Evolutionary conservation across 1,139 yeast genomes (phyloP).

Genomic region (Geotrichum reessii): DNA sequence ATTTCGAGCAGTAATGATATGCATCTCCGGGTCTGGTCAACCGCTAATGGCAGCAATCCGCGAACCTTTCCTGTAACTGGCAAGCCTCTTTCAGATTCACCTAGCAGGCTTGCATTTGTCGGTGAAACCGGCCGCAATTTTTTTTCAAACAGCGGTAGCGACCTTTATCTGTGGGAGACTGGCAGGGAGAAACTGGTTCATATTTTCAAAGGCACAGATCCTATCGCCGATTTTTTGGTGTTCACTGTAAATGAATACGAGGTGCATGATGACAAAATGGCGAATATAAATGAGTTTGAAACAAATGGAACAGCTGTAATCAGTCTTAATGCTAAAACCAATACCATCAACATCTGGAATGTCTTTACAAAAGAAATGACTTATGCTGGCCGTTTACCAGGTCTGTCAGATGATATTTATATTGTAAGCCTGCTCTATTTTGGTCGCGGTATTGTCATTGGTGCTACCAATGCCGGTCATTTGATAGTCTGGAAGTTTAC

Average conservation of each 20-base stretch:
- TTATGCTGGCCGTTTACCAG: not conserved
- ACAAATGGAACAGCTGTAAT: constrained; percentile 38
- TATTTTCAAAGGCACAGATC: constrained; percentile 31
- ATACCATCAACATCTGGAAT: constrained; percentile 25
- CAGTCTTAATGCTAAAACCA: constrained; percentile 48
- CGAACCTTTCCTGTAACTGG: constrained; percentile 48
- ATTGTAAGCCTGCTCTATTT: constrained; percentile 2
- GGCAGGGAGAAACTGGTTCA: constrained; percentile 47
- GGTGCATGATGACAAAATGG: constrained; percentile 11
- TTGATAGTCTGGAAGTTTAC: constrained; percentile 4
- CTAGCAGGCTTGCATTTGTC: constrained; percentile 41
- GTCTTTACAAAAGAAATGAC: constrained; percentile 1
- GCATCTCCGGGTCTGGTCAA: constrained; percentile 54
- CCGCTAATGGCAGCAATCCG: constrained; percentile 44
- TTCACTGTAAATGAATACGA: constrained; percentile 30
- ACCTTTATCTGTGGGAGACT: constrained; percentile 63
- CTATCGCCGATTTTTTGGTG: constrained; percentile 20
- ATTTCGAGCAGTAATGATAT: constrained; percentile 53
- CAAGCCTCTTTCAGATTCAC: constrained; percentile 32
- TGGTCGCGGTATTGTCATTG: constrained; percentile 4
- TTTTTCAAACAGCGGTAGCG: constrained; percentile 37
- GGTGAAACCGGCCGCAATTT: constrained; percentile 64
- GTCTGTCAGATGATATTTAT: not conserved
- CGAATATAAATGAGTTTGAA: constrained; percentile 35
- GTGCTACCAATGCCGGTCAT: constrained; percentile 10